Evolutionary conservation across 768 basidiomycete species (phyloP).

Genomic region (Podaxis rugospora): DNA sequence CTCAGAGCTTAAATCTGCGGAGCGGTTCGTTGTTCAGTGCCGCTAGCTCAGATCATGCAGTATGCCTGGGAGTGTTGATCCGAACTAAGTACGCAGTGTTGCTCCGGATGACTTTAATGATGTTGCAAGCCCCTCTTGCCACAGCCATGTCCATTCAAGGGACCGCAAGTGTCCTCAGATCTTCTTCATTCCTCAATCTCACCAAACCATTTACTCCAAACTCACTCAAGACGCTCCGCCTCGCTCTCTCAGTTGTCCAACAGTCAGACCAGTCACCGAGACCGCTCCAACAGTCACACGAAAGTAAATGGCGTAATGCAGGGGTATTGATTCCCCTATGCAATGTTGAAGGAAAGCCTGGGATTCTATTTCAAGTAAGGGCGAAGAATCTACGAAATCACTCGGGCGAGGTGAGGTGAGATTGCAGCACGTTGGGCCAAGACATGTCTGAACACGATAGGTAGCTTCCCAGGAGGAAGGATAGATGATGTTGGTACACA

Average conservation of each 20-base stretch:
- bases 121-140: constrained; percentile 6
- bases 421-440: neutral
- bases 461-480: constrained; percentile 73
- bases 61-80: constrained; percentile 4
- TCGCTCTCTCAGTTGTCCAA: constrained; percentile 15
- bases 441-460: neutral
- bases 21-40: too few relatives aligned
- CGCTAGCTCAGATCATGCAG: neutral
- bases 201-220: constrained; percentile 37
- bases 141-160: constrained; percentile 11
- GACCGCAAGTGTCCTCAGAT: constrained; percentile 8
- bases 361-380: constrained; percentile 70
- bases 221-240: constrained; percentile 27
- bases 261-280: neutral
- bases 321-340: constrained; percentile 76
- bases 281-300: constrained; percentile 13
- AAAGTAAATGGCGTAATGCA: constrained; percentile 37
- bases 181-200: constrained; percentile 23
- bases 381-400: constrained; percentile 60
- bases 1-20: too few relatives aligned
- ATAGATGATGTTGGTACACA: constrained; percentile 50
- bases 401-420: constrained; percentile 80
- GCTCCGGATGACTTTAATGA: neutral
- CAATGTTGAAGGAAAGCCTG: constrained; percentile 62
- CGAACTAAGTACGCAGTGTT: neutral